Conservation (phyloP, 176 grass and related monocot genomes). For the Musa beccarii region DNA sequence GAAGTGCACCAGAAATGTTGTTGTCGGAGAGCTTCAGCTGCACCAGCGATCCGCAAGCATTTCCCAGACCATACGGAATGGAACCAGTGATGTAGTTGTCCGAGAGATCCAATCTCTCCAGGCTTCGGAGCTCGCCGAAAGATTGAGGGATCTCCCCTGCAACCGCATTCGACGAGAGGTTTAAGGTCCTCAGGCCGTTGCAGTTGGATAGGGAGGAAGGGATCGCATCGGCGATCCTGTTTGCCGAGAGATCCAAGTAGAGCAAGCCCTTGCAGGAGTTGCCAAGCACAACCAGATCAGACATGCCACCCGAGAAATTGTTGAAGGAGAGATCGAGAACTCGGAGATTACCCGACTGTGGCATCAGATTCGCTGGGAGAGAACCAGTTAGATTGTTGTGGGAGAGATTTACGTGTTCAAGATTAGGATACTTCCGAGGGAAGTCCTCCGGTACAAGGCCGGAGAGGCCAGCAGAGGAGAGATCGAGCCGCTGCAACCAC, state of each 20-base stretch:
- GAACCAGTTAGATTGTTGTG: constrained; percentile 67
- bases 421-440: constrained; percentile 40
- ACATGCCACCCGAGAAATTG: constrained; percentile 65
- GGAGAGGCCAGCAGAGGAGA: constrained; percentile 47
- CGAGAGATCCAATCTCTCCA: constrained; percentile 66
- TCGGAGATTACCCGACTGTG: constrained; percentile 29
- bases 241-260: constrained; percentile 62
- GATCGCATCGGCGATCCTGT: constrained; percentile 42
- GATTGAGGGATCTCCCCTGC: constrained; percentile 36
- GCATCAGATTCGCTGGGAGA: constrained; percentile 30
- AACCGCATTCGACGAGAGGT: constrained; percentile 68
- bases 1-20: constrained; percentile 60
- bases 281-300: constrained; percentile 21
- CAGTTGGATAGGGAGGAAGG: constrained; percentile 52
- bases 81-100: constrained; percentile 47
- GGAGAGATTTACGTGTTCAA: constrained; percentile 43
- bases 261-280: constrained; percentile 25
- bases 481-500: constrained; percentile 42
- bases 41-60: constrained; percentile 42
- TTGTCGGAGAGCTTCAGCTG: constrained; percentile 52
- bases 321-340: constrained; percentile 66
- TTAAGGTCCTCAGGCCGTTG: constrained; percentile 40
- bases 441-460: constrained; percentile 41
- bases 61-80: constrained; percentile 40
- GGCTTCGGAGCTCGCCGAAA: constrained; percentile 28